Evolutionary conservation across 768 basidiomycete genomes (phyloP), one percentile per base, ranked within the genome.

Genomic region (Tricholoma bakamatsutake): DNA sequence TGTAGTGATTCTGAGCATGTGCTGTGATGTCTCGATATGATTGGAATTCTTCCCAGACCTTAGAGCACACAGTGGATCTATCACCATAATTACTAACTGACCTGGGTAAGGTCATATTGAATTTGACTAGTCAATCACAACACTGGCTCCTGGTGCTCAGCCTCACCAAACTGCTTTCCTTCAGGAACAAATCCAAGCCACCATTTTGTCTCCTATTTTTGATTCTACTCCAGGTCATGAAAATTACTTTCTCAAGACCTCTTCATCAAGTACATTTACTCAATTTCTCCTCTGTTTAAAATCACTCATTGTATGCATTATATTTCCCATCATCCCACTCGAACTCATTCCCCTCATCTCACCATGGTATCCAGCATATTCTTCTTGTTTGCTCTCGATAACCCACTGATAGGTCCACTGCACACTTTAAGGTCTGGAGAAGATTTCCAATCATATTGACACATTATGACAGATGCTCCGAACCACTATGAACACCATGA

Each of bases 211-310:
- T 52, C 69, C 76, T 4, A 68, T 76, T 8, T 52, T 59, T 53
- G 47, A 53, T n/a, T n/a, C n/a, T 43, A 4, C 48, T 45, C 42
- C 21, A 52, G 18, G 37, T 30, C 10, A 21, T 33, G 11, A 37
- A 43, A 42, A 33, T 11, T 12, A 31, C n/a, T 5, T 47, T n/a
- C 34, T 85, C 55, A 93, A 90, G 64, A 93, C 90, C 1, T 91
- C 89, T 2, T 76, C 80, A 88, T 95, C 66, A 90, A 92, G 89
- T 90, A 58, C 10, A n/a, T 31, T 51, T 80, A 72, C 5, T 72
- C 50, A 72, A 71, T n/a, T n/a, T 58, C 63, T 6, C 71, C 18
- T 46, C 59, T 27, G 53, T 30, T 13, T 31, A 51, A 33, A 18
- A 53, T 31, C 28, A 42, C 40, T 47, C 31, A 28, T 28, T 30